Percentiles rank a stretch among this genome's conserved stretches.
Evolutionary conservation across 257 asterid genomes (phyloP).

Genomic region (Solanum tarapatanum): DNA sequence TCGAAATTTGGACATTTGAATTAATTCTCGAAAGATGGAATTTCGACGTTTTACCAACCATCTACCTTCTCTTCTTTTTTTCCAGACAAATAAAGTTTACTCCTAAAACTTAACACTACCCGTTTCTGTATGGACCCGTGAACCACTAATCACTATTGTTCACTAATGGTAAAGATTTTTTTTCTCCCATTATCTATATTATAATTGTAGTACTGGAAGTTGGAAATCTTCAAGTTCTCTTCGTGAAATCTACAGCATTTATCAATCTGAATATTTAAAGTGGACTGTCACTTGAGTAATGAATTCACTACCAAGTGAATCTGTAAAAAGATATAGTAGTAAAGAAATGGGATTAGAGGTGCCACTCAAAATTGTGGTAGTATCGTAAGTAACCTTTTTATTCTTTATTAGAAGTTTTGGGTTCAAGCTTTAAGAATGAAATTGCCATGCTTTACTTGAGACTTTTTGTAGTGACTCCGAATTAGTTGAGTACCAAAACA

Average conservation of each 20-base stretch:
- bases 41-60: constrained; percentile 4
- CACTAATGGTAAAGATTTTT: constrained; percentile 13
- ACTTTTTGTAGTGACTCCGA: neutral
- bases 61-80: neutral
- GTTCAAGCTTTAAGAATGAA: neutral
- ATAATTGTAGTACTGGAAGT: neutral
- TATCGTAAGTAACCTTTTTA: neutral
- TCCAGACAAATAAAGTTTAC: neutral
- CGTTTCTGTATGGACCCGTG: constrained; percentile 17
- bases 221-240: neutral
- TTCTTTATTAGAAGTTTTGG: neutral
- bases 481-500: neutral
- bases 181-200: neutral
- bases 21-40: neutral
- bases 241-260: neutral
- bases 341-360: neutral
- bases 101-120: neutral
- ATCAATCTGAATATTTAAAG: neutral
- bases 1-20: neutral
- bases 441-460: neutral
- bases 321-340: neutral
- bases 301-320: neutral
- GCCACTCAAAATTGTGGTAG: neutral
- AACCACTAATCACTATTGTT: constrained; percentile 9
- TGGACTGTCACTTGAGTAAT: neutral